Base-by-base conservation (phyloP, 768 basidiomycete genomes). In the Mycena polygramma region DNA sequence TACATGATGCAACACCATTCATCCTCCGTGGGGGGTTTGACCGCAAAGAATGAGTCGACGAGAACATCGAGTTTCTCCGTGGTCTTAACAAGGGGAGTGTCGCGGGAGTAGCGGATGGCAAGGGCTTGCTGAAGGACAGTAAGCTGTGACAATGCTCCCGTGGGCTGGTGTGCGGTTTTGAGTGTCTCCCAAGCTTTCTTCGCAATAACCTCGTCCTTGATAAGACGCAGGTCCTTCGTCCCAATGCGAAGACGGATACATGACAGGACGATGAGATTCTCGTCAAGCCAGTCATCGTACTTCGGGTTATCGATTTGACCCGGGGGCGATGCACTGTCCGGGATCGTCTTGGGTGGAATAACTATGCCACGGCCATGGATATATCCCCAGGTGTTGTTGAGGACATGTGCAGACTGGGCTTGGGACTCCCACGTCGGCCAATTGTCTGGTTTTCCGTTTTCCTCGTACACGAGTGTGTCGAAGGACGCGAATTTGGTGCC, bases 51-150 rank as follows among this genome's bases (percentile, higher is more conserved):
- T 2, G 54, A 24, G n/a, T 66, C 57, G 20, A 66, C 20, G 3
- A 66, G 55, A 4, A 24, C 52, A 5, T 66, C 36, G 0, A 65
- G 55, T 8, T 55, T 22, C 20, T 65, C 63, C 14, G 63, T 37
- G 24, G 46, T 37, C 43, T 0, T 1, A 10, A 17, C 20, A 13
- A n/a, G n/a, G n/a, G n/a, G n/a, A n/a, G n/a, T n/a, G n/a, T 64
- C 53, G 4, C 43, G 53, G 3, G 43, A 19, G 19, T 35, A 64
- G 0, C 53, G 63, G 19, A 65, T 5, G 4, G 55, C 46, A 0
- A 66, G 64, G 7, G 64, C 64, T n/a, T 66, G 22, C 41, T 66
- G 64, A 2, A 66, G 57, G 22, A 66, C 49, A 8, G 64, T 66
- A n/a, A 66, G 46, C 37, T 66, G 64, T 1, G 55, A 66, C 4